Evolutionary conservation across 164 flowering plant genomes (phyloP).

Genomic region (Annona squamosa): DNA sequence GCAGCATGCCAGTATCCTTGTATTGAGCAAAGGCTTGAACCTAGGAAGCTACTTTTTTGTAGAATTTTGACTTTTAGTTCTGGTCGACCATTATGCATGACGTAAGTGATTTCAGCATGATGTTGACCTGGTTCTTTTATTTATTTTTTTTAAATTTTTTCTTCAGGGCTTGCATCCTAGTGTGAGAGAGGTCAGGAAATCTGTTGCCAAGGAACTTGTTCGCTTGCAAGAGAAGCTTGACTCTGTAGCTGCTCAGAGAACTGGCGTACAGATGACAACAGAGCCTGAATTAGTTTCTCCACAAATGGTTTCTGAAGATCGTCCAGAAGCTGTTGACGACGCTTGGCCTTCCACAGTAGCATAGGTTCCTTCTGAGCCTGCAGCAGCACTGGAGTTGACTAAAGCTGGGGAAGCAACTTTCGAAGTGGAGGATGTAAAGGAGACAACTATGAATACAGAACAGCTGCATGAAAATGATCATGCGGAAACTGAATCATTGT

Average conservation of each 20-base stretch:
- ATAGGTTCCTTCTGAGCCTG: background rate
- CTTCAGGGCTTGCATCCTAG: slow-evolving; percentile 53
- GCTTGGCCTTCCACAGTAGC: background rate
- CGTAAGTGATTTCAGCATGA: too few relatives aligned
- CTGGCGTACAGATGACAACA: slow-evolving; percentile 1
- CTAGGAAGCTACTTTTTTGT: too few relatives aligned
- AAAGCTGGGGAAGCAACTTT: background rate
- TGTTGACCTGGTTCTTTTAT: background rate
- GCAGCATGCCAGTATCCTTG: too few relatives aligned
- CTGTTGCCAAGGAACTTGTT: slow-evolving; percentile 66
- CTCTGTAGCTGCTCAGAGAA: slow-evolving; percentile 10
- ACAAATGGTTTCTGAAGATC: background rate
- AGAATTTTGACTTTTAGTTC: too few relatives aligned
- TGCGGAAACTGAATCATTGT: background rate
- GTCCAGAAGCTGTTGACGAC: background rate
- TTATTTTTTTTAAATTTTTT: background rate
- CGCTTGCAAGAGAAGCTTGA: slow-evolving; percentile 63
- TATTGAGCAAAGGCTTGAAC: too few relatives aligned
- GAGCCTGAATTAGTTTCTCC: background rate
- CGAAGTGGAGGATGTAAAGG: background rate
- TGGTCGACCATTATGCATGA: too few relatives aligned
- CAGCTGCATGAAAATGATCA: background rate
- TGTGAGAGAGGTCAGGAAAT: slow-evolving; percentile 55
- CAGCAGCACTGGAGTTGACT: background rate
- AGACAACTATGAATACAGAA: background rate